These are phyloP conservation scores for Phytophthora ramorum DNA, from an alignment of 352 stramenopile genomes.

Conservation along the genomic window DNA sequence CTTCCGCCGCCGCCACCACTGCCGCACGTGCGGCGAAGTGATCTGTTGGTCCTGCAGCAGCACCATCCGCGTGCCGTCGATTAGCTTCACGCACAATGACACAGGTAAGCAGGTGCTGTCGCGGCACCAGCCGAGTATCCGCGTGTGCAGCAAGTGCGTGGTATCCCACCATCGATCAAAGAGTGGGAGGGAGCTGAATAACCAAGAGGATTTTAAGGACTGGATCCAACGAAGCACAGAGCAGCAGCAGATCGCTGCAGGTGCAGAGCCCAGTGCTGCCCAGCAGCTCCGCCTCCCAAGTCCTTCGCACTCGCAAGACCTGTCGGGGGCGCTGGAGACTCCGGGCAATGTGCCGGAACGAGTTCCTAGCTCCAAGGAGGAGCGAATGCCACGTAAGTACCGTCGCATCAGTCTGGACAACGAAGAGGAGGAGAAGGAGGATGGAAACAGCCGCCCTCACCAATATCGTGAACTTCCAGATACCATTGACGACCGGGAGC, in stretches of 20 bases:
- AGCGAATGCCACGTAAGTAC: constrained; percentile 59
- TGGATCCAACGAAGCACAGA: constrained; percentile 80
- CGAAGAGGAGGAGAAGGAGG: constrained; percentile 75
- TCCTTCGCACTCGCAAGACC: constrained; percentile 72
- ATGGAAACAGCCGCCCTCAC: constrained; percentile 37
- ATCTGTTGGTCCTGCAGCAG: constrained; percentile 91
- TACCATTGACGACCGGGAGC: constrained; percentile 43
- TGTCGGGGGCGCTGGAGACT: constrained; percentile 50
- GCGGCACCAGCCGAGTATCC: constrained; percentile 82
- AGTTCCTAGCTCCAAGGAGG: constrained; percentile 32
- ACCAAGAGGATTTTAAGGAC: constrained; percentile 85
- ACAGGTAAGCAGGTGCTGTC: constrained; percentile 81
- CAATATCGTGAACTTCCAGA: constrained; percentile 44
- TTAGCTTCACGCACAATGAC: constrained; percentile 87
- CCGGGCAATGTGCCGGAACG: constrained; percentile 28
- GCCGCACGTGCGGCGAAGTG: constrained; percentile 86
- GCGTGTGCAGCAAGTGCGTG: constrained; percentile 86
- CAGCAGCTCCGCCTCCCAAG: constrained; percentile 56
- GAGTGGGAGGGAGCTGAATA: constrained; percentile 69
- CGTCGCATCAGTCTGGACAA: constrained; percentile 67
- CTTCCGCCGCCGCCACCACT: constrained; percentile 89
- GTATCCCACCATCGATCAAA: constrained; percentile 81
- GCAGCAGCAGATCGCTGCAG: constrained; percentile 41
- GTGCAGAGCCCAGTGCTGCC: constrained; percentile 27
- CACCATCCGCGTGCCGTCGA: constrained; percentile 84